These are phyloP conservation scores for Verticillium longisporum DNA, from an alignment of 2,329 filamentous ascomycete species.

Conservation along the genomic window DNA sequence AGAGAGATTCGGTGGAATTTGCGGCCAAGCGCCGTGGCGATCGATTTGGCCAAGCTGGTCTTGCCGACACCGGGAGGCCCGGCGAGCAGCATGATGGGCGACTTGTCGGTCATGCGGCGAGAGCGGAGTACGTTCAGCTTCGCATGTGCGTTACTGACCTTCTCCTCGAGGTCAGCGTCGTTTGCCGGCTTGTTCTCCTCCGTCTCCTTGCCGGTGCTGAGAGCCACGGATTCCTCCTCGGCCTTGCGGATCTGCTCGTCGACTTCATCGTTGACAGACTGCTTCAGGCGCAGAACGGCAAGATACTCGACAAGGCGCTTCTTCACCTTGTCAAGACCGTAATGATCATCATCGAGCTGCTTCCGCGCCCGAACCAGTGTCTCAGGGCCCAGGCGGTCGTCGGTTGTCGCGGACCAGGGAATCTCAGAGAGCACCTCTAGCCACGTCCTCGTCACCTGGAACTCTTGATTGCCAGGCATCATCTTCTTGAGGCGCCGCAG, in stretches of 20 bases:
- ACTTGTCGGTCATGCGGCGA: slow-evolving; percentile 87
- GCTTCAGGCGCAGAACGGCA: slow-evolving; percentile 92
- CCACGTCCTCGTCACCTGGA: slow-evolving; percentile 88
- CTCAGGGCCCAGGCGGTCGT: slow-evolving; percentile 76
- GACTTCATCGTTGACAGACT: slow-evolving; percentile 77
- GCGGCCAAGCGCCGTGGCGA: slow-evolving; percentile 83
- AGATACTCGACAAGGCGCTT: slow-evolving; percentile 92
- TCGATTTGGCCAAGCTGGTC: slow-evolving; percentile 88
- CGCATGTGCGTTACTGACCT: slow-evolving; percentile 41
- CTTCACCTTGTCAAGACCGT: slow-evolving; percentile 94
- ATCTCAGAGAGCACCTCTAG: slow-evolving; percentile 91
- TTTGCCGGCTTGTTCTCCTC: slow-evolving; percentile 15
- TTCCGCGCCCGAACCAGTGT: slow-evolving; percentile 75
- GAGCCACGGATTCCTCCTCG: slow-evolving; percentile 44
- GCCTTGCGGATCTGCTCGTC: slow-evolving; percentile 69
- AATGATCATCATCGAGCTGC: slow-evolving; percentile 93
- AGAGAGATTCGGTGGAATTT: slow-evolving; percentile 97
- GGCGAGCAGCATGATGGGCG: slow-evolving; percentile 86
- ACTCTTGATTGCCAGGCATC: slow-evolving; percentile 93
- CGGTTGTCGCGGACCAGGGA: slow-evolving; percentile 79
- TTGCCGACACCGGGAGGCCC: slow-evolving; percentile 94
- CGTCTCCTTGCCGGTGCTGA: slow-evolving; percentile 15
- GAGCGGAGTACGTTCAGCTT: slow-evolving; percentile 72
- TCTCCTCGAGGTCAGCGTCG: slow-evolving; percentile 21
- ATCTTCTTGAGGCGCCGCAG: slow-evolving; percentile 86